Base-by-base conservation (phyloP, 768 basidiomycete species). In the Macrolepiota dolichaula region DNA sequence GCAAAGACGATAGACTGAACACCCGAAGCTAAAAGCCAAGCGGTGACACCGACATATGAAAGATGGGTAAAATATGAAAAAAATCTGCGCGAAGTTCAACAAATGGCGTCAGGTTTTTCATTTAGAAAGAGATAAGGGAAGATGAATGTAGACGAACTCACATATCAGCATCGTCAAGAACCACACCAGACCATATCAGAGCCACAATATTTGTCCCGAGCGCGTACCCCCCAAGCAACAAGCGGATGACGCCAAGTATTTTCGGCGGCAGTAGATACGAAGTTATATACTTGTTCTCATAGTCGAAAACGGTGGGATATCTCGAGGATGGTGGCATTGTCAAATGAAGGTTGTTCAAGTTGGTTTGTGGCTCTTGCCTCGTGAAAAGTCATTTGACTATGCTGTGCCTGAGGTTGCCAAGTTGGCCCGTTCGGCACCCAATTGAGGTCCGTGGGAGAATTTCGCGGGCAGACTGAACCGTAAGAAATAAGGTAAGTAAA, bases 311-410 rank as follows among this genome's bases (percentile, higher is more conserved):
- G 24, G 42, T 13, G 6, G 53, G 22, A 9, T 35, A 38, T 2
- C n/a, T 24, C 11, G 13, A 3, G n/a, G 19, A 3, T 24, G 77
- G 84, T 79, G 66, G 85, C 47, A 49, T 49, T 24, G 25, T 4
- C 22, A 3, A 25, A 49, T 32, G 29, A 7, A 32, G 29, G 7
- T 3, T 3, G 29, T 3, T 32, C 29, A 32, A 32, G n/a, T n/a
- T 32, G 29, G 29, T 32, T 32, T 32, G n/a, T n/a, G n/a, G n/a
- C n/a, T n/a, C n/a, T n/a, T n/a, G 29, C 29, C 29, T 32, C 29
- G 7, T 32, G 29, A 32, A 32, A 32, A 32, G 29, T 32, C 29
- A 7, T 32, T 32, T 32, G 29, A 32, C 7, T 32, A 32, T 32
- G 29, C 3, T 32, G 29, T 32, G 29, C 29, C 29, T 32, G 29